Evolutionary conservation across 176 grass and related monocot genomes (phyloP).

Genomic region (Typha latifolia): DNA sequence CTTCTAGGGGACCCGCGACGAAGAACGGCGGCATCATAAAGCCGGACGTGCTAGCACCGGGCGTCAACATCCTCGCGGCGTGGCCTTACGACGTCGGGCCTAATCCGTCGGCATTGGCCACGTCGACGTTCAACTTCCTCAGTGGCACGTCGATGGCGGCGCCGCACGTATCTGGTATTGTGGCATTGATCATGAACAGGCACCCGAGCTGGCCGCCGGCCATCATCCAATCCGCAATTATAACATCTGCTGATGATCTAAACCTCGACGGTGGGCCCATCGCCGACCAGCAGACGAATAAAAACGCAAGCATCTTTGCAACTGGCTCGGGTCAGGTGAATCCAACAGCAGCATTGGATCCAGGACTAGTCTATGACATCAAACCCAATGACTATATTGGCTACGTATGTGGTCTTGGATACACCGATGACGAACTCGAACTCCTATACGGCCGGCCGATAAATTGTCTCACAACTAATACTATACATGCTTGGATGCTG

Average conservation of each 20-base stretch:
- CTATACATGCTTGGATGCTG: not conserved
- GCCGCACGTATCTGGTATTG: conserved; percentile 21
- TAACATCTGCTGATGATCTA: conserved; percentile 31
- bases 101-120: not conserved
- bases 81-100: conserved; percentile 11
- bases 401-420: conserved; percentile 40
- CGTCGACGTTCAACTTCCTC: conserved; percentile 18
- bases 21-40: conserved; percentile 36
- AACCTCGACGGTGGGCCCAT: conserved; percentile 29
- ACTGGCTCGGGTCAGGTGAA: conserved; percentile 41
- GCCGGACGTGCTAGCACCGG: conserved; percentile 44
- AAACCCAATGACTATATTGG: conserved; percentile 22
- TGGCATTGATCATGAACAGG: conserved; percentile 37
- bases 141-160: conserved; percentile 42
- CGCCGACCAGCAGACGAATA: conserved; percentile 29
- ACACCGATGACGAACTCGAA: not conserved
- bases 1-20: conserved; percentile 38
- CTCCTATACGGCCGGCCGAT: not conserved
- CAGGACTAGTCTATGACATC: conserved; percentile 55
- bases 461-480: not conserved
- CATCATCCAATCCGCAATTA: conserved; percentile 44
- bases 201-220: conserved; percentile 50
- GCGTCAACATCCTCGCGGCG: conserved; percentile 35
- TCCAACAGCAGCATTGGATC: conserved; percentile 28
- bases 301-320: conserved; percentile 24